Percentiles rank a stretch among this genome's conserved stretches.
Evolutionary conservation across 2,329 filamentous ascomycete species (phyloP).

Genomic region (Ploettnerulaceae sp.): DNA sequence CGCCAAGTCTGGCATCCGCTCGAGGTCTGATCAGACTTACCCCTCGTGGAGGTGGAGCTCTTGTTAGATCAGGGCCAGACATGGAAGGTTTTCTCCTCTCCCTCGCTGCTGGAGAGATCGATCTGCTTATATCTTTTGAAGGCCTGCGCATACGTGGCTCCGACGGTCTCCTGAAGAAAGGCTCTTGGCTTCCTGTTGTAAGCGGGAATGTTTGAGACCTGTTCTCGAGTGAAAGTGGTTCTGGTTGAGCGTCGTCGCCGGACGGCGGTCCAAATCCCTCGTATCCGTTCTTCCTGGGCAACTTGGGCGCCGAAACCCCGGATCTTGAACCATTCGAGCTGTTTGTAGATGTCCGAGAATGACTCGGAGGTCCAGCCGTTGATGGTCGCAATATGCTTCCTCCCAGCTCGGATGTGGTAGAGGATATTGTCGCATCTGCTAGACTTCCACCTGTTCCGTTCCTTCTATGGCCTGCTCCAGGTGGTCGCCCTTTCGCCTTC

Average conservation of each 20-base stretch:
- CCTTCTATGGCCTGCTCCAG: conserved; percentile 30
- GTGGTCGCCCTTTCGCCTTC: conserved; percentile 22
- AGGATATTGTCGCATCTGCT: conserved; percentile 14
- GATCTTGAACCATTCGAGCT: conserved; percentile 25
- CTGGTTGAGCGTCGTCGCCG: conserved; percentile 36
- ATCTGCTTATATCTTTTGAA: conserved; percentile 15
- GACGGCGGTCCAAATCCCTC: conserved; percentile 51
- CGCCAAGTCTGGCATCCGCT: conserved; percentile 19
- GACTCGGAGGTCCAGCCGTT: conserved; percentile 21
- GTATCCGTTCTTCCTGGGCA: conserved; percentile 47
- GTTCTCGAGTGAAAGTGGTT: conserved; percentile 33
- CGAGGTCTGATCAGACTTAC: conserved; percentile 28
- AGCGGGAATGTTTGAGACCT: conserved; percentile 34
- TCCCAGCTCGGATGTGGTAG: conserved; percentile 11
- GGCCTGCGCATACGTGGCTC: conserved; percentile 18
- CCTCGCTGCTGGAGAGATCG: conserved; percentile 11
- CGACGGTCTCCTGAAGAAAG: conserved; percentile 24
- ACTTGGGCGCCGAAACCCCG: conserved; percentile 17
- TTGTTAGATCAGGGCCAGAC: conserved; percentile 29
- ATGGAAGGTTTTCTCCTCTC: conserved; percentile 24
- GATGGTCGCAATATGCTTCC: conserved; percentile 19
- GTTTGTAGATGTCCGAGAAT: conserved; percentile 24
- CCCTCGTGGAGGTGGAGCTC: conserved; percentile 31
- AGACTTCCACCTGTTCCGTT: conserved; percentile 23
- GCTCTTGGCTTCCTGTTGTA: conserved; percentile 19